Evolutionary conservation across 768 basidiomycete genomes (phyloP).

Genomic region (Rhodosporidiobolus sp.): DNA sequence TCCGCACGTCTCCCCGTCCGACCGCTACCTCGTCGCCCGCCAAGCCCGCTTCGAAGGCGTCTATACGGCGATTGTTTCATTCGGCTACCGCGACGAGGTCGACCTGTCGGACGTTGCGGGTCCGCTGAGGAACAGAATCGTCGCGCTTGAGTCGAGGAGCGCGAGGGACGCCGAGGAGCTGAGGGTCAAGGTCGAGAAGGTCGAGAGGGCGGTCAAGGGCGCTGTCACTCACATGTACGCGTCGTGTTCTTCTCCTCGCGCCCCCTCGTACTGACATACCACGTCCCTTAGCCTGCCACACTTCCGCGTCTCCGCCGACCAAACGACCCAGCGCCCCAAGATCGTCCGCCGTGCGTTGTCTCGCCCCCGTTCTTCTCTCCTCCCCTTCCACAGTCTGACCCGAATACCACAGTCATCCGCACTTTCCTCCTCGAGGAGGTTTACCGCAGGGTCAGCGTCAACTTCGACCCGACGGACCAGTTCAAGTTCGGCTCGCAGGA

Average conservation of each 20-base stretch:
- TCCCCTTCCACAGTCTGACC: slow-evolving; percentile 51
- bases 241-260: slow-evolving; percentile 2
- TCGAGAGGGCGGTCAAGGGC: slow-evolving; percentile 51
- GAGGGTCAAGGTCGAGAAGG: slow-evolving; percentile 50
- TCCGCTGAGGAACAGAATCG: slow-evolving; percentile 55
- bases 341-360: slow-evolving; percentile 44
- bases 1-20: slow-evolving; percentile 53
- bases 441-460: slow-evolving; percentile 56
- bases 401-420: slow-evolving; percentile 54
- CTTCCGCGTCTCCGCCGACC: slow-evolving; percentile 57
- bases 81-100: slow-evolving; percentile 65
- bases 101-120: slow-evolving; percentile 50
- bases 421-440: slow-evolving; percentile 61
- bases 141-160: slow-evolving; percentile 54
- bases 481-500: slow-evolving; percentile 19
- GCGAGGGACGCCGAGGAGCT: slow-evolving; percentile 48
- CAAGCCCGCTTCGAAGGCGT: slow-evolving; percentile 58
- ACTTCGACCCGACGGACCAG: slow-evolving; percentile 30
- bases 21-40: slow-evolving; percentile 60
- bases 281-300: slow-evolving; percentile 56
- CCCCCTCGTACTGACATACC: not conserved
- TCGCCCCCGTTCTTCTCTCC: slow-evolving; percentile 41
- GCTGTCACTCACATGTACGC: slow-evolving; percentile 61
- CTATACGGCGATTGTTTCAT: slow-evolving; percentile 38
- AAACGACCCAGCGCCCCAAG: slow-evolving; percentile 28